phyloP scores from a whole-genome alignment of 2,329 filamentous ascomycete genomes.

The Colletotrichum destructivum region DNA sequence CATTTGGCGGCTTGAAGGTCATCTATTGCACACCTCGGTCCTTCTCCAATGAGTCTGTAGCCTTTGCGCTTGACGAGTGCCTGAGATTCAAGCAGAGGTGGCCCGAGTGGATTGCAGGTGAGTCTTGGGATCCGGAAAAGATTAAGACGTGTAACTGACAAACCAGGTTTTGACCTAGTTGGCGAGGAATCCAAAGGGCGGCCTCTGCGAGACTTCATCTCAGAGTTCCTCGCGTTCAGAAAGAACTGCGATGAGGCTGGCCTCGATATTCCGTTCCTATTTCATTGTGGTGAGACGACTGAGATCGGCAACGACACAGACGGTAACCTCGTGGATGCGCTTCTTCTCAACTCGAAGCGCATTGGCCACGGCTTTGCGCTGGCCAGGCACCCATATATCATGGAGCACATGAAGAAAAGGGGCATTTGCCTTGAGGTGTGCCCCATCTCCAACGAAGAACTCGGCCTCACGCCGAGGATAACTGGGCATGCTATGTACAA shows the following conservation, averaged over 20 bases:
- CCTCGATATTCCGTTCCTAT: conserved; percentile 78
- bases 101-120: conserved; percentile 75
- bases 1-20: conserved; percentile 77
- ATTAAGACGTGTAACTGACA: conserved; percentile 9
- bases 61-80: conserved; percentile 72
- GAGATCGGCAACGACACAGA: conserved; percentile 76
- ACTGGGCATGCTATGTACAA: conserved; percentile 78
- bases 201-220: conserved; percentile 70
- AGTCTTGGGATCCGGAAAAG: conserved; percentile 44
- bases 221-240: conserved; percentile 71
- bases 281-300: conserved; percentile 83
- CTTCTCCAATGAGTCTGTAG: conserved; percentile 64
- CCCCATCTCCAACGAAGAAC: conserved; percentile 83
- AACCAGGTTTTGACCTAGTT: conserved; percentile 77
- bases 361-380: conserved; percentile 83
- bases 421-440: conserved; percentile 82
- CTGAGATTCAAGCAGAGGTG: conserved; percentile 71
- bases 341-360: conserved; percentile 76
- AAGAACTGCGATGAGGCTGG: conserved; percentile 61
- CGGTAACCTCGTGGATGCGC: conserved; percentile 78
- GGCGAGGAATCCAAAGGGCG: conserved; percentile 76
- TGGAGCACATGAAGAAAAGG: conserved; percentile 74
- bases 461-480: conserved; percentile 77
- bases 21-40: conserved; percentile 80
- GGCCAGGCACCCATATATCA: conserved; percentile 76